Evolutionary conservation across 2,329 filamentous ascomycete species (phyloP), one percentile per base, ranked within the genome.

Genomic region (Byssochlamys sp.): DNA sequence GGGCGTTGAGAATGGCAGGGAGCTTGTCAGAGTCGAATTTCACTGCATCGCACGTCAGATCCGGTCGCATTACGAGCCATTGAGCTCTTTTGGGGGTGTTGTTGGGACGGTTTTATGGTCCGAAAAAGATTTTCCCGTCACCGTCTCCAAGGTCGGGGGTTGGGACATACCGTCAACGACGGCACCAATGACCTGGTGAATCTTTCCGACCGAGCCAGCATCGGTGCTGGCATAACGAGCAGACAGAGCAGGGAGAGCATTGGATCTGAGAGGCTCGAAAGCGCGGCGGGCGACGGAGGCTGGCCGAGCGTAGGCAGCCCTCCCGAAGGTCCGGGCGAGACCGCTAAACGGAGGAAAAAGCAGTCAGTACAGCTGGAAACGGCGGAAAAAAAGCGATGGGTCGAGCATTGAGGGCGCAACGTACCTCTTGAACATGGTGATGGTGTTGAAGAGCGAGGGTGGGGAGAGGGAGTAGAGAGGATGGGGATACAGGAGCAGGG

Each of bases 1-100:
- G 84, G 75, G 94, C 94, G 81, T 99, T 97, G 76, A 97, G 87
- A 86, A 99, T 99, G 69, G 91, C 80, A 71, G 94, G 94, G 67
- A 99, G 89, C 81, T 92, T 89, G 66, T 92, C 89, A 69, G 82
- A 84, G 74, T 96, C 90, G 83, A 97, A 97, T 84, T 97, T 97
- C 79, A 96, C 92, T 96, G 76, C 69, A 71, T 65, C 59, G 62
- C 57, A 57, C 57, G 69, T 72, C 67, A 72, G 70, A 70, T 53
- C 62, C 56, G 29, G 58, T 53, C 55, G 62, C 60, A 61, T 57
- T 59, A 35, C 60, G 63, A 57, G 57, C 51, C 57, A 66, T 66
- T 67, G 60, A 56, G 61, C 63, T 66, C 63, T 60, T 67, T 59
- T 64, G 66, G 65, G 69, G 67, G 64, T 59, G 29, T 49, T 61